phyloP scores from a whole-genome alignment of 2,329 filamentous ascomycete species.

The Fusarium penzigii region DNA sequence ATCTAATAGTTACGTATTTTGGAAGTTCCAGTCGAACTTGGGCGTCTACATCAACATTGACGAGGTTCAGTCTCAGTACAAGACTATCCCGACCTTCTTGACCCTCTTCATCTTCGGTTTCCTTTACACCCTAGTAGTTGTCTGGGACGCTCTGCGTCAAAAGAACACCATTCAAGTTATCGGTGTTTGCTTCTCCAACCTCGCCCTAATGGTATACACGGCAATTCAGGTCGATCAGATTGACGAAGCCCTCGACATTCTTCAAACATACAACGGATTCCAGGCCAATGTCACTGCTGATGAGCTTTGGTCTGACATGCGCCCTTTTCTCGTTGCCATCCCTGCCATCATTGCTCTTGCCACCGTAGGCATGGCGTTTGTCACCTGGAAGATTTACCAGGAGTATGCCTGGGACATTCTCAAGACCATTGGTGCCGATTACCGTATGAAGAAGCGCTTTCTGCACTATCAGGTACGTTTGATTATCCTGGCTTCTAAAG shows the following conservation, averaged over 20 bases:
- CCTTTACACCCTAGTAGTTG: slow-evolving; percentile 84
- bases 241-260: slow-evolving; percentile 63
- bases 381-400: slow-evolving; percentile 95
- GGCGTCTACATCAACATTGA: slow-evolving; percentile 40
- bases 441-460: slow-evolving; percentile 95
- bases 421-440: slow-evolving; percentile 97
- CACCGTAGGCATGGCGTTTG: slow-evolving; percentile 70
- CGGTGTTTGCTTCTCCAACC: slow-evolving; percentile 88
- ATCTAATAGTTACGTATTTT: slow-evolving; percentile 77
- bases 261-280: slow-evolving; percentile 51
- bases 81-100: slow-evolving; percentile 90
- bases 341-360: slow-evolving; percentile 79
- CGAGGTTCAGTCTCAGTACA: slow-evolving; percentile 53
- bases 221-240: slow-evolving; percentile 94
- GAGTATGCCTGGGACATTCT: slow-evolving; percentile 99
- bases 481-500: not conserved
- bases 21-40: slow-evolving; percentile 72
- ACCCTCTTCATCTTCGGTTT: slow-evolving; percentile 98
- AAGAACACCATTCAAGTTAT: slow-evolving; percentile 99
- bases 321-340: slow-evolving; percentile 80
- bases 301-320: slow-evolving; percentile 68
- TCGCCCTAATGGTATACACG: slow-evolving; percentile 89
- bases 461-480: slow-evolving; percentile 84
- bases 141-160: slow-evolving; percentile 88
- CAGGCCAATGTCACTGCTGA: slow-evolving; percentile 28